phyloP scores from a whole-genome alignment of 2,329 filamentous ascomycete genomes.

The Berkeleyomyces rouxiae region DNA sequence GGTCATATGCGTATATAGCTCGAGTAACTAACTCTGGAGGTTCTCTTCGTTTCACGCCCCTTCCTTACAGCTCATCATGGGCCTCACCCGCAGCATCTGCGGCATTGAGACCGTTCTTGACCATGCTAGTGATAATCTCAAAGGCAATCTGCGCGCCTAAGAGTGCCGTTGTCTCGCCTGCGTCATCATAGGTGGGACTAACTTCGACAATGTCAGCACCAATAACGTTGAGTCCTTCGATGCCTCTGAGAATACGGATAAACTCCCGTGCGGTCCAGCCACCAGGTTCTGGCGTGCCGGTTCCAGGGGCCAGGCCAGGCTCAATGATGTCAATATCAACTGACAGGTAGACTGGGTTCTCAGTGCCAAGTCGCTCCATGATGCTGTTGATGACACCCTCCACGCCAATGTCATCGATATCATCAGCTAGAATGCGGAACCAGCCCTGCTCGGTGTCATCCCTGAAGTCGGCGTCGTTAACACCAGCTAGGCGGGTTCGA shows the following conservation, averaged over 20 bases:
- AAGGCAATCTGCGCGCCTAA: constrained; percentile 68
- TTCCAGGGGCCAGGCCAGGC: constrained; percentile 50
- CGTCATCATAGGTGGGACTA: constrained; percentile 62
- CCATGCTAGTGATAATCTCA: constrained; percentile 65
- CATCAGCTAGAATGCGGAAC: constrained; percentile 61
- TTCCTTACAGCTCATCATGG: constrained; percentile 2
- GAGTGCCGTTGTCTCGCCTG: constrained; percentile 59
- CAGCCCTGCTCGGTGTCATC: constrained; percentile 59
- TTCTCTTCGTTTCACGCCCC: neutral
- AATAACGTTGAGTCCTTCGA: constrained; percentile 71
- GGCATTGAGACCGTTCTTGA: constrained; percentile 28
- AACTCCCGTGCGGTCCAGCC: constrained; percentile 84
- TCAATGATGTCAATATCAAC: constrained; percentile 77
- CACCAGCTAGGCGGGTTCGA: constrained; percentile 53
- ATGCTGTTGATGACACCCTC: constrained; percentile 55
- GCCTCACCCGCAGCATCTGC: neutral
- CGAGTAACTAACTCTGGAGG: too few species aligned
- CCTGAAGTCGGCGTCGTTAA: constrained; percentile 47
- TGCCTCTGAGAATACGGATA: constrained; percentile 63
- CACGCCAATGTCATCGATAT: constrained; percentile 69
- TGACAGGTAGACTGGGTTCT: constrained; percentile 64
- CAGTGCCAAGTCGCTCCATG: constrained; percentile 51
- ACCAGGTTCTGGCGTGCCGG: constrained; percentile 77
- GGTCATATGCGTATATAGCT: too few species aligned
- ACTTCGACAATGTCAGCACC: constrained; percentile 87